phyloP scores from a whole-genome alignment of 2,329 filamentous ascomycete genomes.

The Chaetomium strumarium region DNA sequence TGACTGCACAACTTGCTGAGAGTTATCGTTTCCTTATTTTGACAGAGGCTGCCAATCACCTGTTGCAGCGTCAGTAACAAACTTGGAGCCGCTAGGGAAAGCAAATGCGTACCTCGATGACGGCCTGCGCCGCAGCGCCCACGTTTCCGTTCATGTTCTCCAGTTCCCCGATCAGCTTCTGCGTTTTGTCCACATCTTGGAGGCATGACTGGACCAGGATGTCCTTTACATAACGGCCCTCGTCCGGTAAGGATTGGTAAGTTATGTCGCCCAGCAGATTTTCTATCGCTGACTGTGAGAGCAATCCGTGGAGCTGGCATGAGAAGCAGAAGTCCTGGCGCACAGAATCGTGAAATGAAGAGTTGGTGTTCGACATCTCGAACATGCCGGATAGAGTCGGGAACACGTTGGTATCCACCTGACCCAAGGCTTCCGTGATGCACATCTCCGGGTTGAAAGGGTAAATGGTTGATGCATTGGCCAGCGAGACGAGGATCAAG shows the following conservation, averaged over 20 bases:
- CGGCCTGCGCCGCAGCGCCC: conserved; percentile 73
- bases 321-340: conserved; percentile 78
- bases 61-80: conserved; percentile 27
- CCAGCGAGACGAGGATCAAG: conserved; percentile 46
- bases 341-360: conserved; percentile 52
- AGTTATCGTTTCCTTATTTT: conserved; percentile 72
- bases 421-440: conserved; percentile 64
- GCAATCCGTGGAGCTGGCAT: conserved; percentile 81
- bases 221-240: conserved; percentile 71
- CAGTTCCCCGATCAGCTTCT: conserved; percentile 72
- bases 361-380: conserved; percentile 50
- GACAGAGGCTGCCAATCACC: conserved; percentile 64
- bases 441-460: conserved; percentile 69
- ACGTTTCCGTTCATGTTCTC: conserved; percentile 90
- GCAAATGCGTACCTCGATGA: conserved; percentile 55
- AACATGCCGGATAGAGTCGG: conserved; percentile 55
- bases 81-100: background rate
- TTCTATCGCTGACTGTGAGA: conserved; percentile 71
- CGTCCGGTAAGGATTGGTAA: conserved; percentile 68
- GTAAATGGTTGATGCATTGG: conserved; percentile 54
- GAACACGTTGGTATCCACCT: conserved; percentile 76
- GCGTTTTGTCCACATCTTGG: conserved; percentile 67
- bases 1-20: conserved; percentile 67
- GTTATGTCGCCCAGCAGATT: conserved; percentile 77
- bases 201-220: conserved; percentile 72